Evolutionary conservation across 176 grass and related monocot genomes (phyloP).

Genomic region (Canna indica): DNA sequence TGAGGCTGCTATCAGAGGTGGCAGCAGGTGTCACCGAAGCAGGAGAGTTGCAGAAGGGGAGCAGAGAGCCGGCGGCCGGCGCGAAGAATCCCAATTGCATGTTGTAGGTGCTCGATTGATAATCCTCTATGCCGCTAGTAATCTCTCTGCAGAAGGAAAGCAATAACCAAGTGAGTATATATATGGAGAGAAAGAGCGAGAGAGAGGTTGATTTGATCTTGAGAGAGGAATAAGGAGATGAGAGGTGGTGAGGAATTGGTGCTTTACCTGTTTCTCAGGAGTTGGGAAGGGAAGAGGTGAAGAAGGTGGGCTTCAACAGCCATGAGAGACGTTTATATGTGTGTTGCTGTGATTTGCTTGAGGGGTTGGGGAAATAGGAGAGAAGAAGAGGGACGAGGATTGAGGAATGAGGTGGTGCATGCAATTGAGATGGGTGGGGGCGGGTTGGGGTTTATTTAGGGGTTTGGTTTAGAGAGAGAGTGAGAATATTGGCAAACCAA

Average conservation of each 20-base stretch:
- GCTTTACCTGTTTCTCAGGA: slow-evolving; percentile 18
- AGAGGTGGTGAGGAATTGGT: neutral
- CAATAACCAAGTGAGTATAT: neutral
- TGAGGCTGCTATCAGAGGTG: slow-evolving; percentile 39
- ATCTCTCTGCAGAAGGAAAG: slow-evolving; percentile 4
- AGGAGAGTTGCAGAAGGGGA: slow-evolving; percentile 8
- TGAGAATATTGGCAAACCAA: neutral
- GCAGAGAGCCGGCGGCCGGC: neutral
- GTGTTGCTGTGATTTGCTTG: slow-evolving; percentile 1
- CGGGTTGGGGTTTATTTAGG: slow-evolving; percentile 20
- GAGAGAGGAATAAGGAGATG: neutral
- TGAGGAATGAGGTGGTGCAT: slow-evolving; percentile 4
- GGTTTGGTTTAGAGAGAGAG: slow-evolving; percentile 4
- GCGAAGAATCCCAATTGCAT: neutral
- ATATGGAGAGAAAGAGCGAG: neutral
- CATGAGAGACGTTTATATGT: slow-evolving; percentile 21
- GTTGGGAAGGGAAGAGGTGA: slow-evolving; percentile 18
- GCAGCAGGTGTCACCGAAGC: neutral
- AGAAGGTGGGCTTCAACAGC: slow-evolving; percentile 48
- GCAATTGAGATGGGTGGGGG: slow-evolving; percentile 4
- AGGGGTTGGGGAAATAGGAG: neutral
- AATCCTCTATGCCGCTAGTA: neutral
- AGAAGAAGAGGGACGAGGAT: neutral
- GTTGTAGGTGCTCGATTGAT: slow-evolving; percentile 5
- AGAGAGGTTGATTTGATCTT: no score